Evolutionary conservation across 177 flowering plant species (phyloP).

Genomic region (Vitis hybrid): DNA sequence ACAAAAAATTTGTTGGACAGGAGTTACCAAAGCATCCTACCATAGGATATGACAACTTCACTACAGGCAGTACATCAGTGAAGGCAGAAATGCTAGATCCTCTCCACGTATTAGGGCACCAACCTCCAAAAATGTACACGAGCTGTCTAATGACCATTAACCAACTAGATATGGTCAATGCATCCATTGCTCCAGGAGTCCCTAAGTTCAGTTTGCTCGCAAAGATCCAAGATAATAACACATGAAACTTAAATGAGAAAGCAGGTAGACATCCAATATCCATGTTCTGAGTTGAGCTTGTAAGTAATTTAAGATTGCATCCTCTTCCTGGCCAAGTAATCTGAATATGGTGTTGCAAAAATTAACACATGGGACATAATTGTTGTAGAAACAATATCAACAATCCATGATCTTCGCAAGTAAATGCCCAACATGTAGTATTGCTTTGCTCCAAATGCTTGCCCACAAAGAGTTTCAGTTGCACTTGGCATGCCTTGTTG

Average conservation of each 20-base stretch:
- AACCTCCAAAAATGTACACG: slow-evolving; percentile 42
- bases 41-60: slow-evolving; percentile 58
- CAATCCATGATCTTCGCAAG: too few relatives aligned
- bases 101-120: slow-evolving; percentile 55
- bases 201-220: slow-evolving; percentile 29
- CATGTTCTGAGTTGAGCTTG: slow-evolving; percentile 46
- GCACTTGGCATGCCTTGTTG: too few relatives aligned
- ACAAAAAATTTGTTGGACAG: neutral
- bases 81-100: slow-evolving; percentile 48
- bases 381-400: too few relatives aligned
- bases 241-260: slow-evolving; percentile 22
- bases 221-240: slow-evolving; percentile 40
- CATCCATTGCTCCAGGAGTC: slow-evolving; percentile 40
- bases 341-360: too few relatives aligned
- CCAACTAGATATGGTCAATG: slow-evolving; percentile 31
- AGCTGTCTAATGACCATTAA: slow-evolving; percentile 24
- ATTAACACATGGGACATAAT: too few relatives aligned
- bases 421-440: too few relatives aligned
- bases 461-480: too few relatives aligned
- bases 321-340: too few relatives aligned
- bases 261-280: slow-evolving; percentile 32
- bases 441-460: too few relatives aligned
- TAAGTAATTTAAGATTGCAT: slow-evolving; percentile 13
- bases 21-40: slow-evolving; percentile 55
- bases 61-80: slow-evolving; percentile 39